Evolutionary conservation across 805 yeast species (phyloP).

Genomic region (Teunomyces cretensis): DNA sequence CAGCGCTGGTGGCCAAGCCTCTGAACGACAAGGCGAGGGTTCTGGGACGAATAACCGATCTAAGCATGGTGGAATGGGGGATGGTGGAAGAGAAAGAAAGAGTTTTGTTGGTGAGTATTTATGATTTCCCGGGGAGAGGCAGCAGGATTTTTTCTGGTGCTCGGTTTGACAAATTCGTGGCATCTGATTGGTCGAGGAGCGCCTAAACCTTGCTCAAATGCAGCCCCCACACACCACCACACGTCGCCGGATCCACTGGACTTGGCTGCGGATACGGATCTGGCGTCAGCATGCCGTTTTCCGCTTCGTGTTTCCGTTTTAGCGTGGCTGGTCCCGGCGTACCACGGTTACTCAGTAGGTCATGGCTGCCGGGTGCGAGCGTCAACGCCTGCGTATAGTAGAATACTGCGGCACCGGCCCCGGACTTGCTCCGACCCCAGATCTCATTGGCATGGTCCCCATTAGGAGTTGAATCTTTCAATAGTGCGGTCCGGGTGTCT

Average conservation of each 20-base stretch:
- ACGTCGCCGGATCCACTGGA: not conserved
- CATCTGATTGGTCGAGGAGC: slow-evolving; percentile 7
- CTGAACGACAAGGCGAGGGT: slow-evolving; percentile 17
- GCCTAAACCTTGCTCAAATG: not conserved
- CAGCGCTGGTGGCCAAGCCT: slow-evolving; percentile 52
- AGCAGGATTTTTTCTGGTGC: slow-evolving; percentile 6
- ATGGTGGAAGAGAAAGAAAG: not conserved
- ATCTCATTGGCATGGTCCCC: too few species aligned
- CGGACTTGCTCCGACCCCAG: too few species aligned
- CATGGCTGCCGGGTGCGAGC: not conserved
- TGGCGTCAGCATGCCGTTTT: not conserved
- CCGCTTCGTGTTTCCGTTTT: not conserved
- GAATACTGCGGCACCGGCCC: too few species aligned
- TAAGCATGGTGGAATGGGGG: slow-evolving; percentile 15
- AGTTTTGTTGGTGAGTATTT: not conserved
- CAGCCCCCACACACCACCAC: not conserved
- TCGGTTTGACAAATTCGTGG: slow-evolving; percentile 7
- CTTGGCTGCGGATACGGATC: not conserved
- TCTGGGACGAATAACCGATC: slow-evolving; percentile 18
- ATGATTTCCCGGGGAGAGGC: slow-evolving; percentile 6
- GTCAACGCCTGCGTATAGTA: too few species aligned
- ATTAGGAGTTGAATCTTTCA: too few species aligned
- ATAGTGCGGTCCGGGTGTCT: too few species aligned
- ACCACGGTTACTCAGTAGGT: not conserved
- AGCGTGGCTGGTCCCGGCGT: not conserved